Conservation (phyloP, 2,329 filamentous ascomycete species). For the Bipolaris bicolor region DNA sequence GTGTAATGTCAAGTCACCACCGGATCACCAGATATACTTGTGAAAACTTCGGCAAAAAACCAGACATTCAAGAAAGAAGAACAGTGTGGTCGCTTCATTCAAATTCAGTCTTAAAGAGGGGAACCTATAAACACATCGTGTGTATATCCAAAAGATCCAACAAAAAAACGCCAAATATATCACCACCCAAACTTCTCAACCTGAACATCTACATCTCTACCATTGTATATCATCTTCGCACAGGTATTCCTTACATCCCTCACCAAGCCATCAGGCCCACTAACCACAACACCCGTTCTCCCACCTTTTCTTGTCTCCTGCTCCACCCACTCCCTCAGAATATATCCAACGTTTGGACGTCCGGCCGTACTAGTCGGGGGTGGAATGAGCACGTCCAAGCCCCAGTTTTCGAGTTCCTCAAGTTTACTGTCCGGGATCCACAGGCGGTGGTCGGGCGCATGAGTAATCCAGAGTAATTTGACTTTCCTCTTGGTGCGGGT, state of each 20-base stretch:
- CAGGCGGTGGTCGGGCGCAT: constrained; percentile 57
- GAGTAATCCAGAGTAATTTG: constrained; percentile 65
- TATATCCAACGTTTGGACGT: constrained; percentile 58
- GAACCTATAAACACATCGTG: neutral
- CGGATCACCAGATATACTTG: too few species aligned
- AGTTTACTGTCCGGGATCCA: constrained; percentile 62
- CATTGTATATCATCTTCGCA: constrained; percentile 56
- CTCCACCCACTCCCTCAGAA: constrained; percentile 52
- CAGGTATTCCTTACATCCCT: constrained; percentile 65
- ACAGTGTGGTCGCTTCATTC: neutral
- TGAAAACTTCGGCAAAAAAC: too few species aligned
- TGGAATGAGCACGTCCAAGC: constrained; percentile 62
- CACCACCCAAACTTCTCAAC: constrained; percentile 75
- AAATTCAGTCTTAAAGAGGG: neutral
- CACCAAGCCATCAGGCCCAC: constrained; percentile 68
- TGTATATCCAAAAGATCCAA: neutral
- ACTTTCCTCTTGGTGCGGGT: constrained; percentile 46
- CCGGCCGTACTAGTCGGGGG: constrained; percentile 60
- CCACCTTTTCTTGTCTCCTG: constrained; percentile 49
- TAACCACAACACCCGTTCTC: constrained; percentile 62
- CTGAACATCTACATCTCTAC: constrained; percentile 58
- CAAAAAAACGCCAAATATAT: neutral
- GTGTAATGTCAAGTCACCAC: too few species aligned
- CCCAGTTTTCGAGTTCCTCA: constrained; percentile 56
- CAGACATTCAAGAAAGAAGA: too few species aligned